Evolutionary conservation across 345 rosid genomes (phyloP).

Genomic region (Gossypium stocksii): DNA sequence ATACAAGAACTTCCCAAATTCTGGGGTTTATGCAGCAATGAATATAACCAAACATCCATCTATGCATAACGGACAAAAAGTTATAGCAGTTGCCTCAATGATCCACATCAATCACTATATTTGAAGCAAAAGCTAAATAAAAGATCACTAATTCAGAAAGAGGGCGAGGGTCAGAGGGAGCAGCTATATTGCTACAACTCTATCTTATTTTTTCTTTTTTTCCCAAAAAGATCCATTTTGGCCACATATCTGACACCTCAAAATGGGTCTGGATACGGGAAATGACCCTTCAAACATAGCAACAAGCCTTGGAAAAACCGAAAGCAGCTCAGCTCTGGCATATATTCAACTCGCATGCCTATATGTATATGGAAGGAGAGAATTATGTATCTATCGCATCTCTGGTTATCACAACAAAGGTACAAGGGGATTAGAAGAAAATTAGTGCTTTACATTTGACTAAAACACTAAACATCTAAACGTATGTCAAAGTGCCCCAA

Average conservation of each 20-base stretch:
- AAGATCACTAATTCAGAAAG: background rate
- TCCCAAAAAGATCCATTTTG: background rate
- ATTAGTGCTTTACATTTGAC: background rate
- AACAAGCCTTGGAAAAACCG: no score
- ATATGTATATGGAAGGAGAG: background rate
- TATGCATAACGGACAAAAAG: background rate
- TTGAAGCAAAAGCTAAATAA: background rate
- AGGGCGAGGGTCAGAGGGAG: background rate
- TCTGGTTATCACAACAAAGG: background rate
- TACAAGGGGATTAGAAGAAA: background rate
- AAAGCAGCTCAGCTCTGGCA: no score
- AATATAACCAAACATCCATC: background rate
- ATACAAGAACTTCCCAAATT: background rate
- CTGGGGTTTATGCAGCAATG: background rate
- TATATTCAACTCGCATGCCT: background rate
- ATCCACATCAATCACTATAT: no score
- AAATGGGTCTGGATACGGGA: no score
- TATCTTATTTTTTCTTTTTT: no score
- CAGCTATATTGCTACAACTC: background rate
- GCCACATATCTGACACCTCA: background rate
- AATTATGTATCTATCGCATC: background rate
- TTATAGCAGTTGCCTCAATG: background rate
- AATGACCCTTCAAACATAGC: no score
- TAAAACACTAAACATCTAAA: background rate
- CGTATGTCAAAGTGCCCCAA: background rate